Evolutionary conservation across 2,329 filamentous ascomycete species (phyloP).

Genomic region (Pseudocercospora vitis): DNA sequence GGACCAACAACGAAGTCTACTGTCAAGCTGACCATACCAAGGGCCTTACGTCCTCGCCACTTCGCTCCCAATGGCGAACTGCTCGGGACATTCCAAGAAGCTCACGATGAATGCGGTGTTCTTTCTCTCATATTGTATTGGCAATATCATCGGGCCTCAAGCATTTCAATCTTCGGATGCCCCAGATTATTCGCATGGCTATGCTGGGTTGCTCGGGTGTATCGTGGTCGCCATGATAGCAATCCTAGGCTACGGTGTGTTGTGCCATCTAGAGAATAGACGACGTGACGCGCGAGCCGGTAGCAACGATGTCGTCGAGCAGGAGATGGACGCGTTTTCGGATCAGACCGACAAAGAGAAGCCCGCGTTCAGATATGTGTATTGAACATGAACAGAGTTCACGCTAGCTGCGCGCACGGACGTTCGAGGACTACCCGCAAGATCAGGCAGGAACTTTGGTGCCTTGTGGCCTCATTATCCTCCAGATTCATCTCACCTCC

Average conservation of each 20-base stretch:
- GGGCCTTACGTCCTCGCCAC: slow-evolving; percentile 38
- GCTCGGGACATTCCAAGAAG: slow-evolving; percentile 39
- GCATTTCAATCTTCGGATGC: slow-evolving; percentile 15
- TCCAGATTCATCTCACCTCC: neutral
- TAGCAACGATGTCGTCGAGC: neutral
- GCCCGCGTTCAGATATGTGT: slow-evolving; percentile 15
- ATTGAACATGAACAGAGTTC: neutral
- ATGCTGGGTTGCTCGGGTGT: slow-evolving; percentile 18
- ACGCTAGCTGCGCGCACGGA: neutral
- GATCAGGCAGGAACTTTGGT: neutral
- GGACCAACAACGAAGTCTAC: too few relatives aligned
- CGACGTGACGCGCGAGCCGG: slow-evolving; percentile 6
- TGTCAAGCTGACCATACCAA: neutral
- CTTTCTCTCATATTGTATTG: slow-evolving; percentile 33
- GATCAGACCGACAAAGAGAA: slow-evolving; percentile 19
- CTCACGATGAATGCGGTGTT: slow-evolving; percentile 35
- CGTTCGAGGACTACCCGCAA: neutral
- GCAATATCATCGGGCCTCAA: slow-evolving; percentile 26
- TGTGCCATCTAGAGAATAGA: slow-evolving; percentile 21
- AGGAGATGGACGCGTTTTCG: slow-evolving; percentile 16
- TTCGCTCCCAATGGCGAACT: slow-evolving; percentile 36
- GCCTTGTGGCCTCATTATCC: neutral
- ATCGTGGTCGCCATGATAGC: slow-evolving; percentile 21
- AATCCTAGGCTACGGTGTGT: slow-evolving; percentile 15
- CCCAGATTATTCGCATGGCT: slow-evolving; percentile 19